Base-by-base conservation (phyloP, 208 protist species). In the Phytomonas sp. region DNA sequence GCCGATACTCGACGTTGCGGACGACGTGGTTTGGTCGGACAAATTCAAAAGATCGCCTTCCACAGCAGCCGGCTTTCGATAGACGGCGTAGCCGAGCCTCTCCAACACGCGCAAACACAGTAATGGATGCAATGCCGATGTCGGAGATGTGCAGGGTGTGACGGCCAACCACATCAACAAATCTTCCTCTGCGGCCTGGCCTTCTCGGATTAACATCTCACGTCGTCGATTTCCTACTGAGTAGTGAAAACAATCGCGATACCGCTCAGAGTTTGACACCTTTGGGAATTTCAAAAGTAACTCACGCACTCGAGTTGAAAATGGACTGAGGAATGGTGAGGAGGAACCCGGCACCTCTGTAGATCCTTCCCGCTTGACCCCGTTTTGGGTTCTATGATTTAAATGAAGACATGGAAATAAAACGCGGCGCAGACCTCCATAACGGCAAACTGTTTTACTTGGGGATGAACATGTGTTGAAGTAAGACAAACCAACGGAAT, bases 31-130 rank as follows among this genome's bases (percentile, higher is more conserved):
- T 56, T 11, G 6, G 7, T 56, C 45, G 26, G 45, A 26, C 10
- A 56, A 56, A 56, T 56, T 26, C 4, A 56, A 56, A 56, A 6
- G 19, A 56, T 56, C 45, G 8, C 45, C 45, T 19, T 56, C 45
- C 7, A 23, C 16, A 0, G 45, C 45, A 23, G 10, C 23, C 19
- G 45, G 52, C 34, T 0, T 60, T 16, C 29, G 52, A 52, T 78
- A 84, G 12, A 85, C 71, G 4, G 84, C 77, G 60, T 75, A 86
- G 14, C 84, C 80, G 14, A 93, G 75, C 30, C 72, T 66, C 56
- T 79, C 73, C 37, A 88, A 37, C 10, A 89, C 73, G 32, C 80
- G 78, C 37, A 85, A 74, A 32, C 75, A 84, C 31, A 93, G 67
- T 2, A 93, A 71, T 4, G 87, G 87, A 59, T 93, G 87, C 0